phyloP scores from a whole-genome alignment of 768 basidiomycete genomes.

The Hypholoma fasciculare region DNA sequence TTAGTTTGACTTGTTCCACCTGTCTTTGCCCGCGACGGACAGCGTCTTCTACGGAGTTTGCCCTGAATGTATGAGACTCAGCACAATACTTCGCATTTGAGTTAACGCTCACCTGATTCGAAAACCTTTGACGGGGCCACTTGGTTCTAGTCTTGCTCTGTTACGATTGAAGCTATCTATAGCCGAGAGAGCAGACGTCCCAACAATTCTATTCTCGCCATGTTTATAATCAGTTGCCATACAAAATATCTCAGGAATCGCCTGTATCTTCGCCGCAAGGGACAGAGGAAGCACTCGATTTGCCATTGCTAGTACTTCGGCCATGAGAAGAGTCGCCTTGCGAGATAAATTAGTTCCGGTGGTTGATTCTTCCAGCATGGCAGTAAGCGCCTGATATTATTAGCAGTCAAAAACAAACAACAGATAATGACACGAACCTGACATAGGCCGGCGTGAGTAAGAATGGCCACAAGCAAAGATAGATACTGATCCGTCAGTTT shows the following conservation, averaged over 20 bases:
- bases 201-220: slow-evolving; percentile 78
- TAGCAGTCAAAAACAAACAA: not conserved
- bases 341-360: slow-evolving; percentile 74
- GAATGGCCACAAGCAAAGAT: slow-evolving; percentile 78
- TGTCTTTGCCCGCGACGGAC: slow-evolving; percentile 87
- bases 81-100: not conserved
- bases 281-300: slow-evolving; percentile 84
- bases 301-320: slow-evolving; percentile 86
- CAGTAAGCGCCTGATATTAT: slow-evolving; percentile 67
- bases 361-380: slow-evolving; percentile 81
- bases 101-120: slow-evolving; percentile 58
- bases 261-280: slow-evolving; percentile 83
- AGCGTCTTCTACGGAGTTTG: slow-evolving; percentile 83
- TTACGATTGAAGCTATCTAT: slow-evolving; percentile 97
- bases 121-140: slow-evolving; percentile 44
- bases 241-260: slow-evolving; percentile 81
- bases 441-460: slow-evolving; percentile 84
- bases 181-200: slow-evolving; percentile 79
- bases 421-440: slow-evolving; percentile 57
- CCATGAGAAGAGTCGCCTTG: slow-evolving; percentile 90
- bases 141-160: slow-evolving; percentile 65
- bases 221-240: slow-evolving; percentile 82
- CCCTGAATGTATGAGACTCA: slow-evolving; percentile 37
- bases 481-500: slow-evolving; percentile 94
- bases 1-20: slow-evolving; percentile 87